Percentiles rank a stretch among this genome's conserved stretches.
Evolutionary conservation across 768 basidiomycete species (phyloP).

Genomic region (Leucosporidium scottii): DNA sequence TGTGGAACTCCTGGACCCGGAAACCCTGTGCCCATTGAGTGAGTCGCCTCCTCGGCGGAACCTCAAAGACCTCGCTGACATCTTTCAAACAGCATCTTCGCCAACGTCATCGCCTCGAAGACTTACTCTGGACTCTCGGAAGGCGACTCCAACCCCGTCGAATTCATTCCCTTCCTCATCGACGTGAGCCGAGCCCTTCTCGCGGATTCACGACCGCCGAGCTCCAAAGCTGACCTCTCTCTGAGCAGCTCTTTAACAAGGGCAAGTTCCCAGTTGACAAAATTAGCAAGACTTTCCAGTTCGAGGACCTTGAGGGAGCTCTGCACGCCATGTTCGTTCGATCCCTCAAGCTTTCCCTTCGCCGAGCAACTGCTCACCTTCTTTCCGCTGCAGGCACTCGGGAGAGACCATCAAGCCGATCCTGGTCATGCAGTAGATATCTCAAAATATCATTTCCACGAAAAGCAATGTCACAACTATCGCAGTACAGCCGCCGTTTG

Average conservation of each 20-base stretch:
- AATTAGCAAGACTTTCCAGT: conserved; percentile 29
- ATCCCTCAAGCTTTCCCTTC: background rate
- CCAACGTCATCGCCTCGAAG: conserved; percentile 12
- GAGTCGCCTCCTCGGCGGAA: no score
- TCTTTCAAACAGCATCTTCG: conserved; percentile 5
- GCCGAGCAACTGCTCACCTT: background rate
- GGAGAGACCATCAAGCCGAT: conserved; percentile 38
- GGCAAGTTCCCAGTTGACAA: conserved; percentile 39
- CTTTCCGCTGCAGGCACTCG: conserved; percentile 1
- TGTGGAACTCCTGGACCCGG: conserved; percentile 24
- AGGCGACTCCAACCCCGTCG: conserved; percentile 31
- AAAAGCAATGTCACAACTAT: no score
- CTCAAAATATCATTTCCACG: no score
- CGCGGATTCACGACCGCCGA: no score
- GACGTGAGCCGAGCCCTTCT: background rate
- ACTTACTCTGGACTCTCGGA: conserved; percentile 27
- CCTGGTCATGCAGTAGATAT: conserved; percentile 24
- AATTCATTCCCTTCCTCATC: conserved; percentile 33
- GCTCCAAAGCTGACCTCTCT: background rate
- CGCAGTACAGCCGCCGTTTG: no score
- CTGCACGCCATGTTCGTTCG: conserved; percentile 29
- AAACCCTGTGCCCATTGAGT: background rate
- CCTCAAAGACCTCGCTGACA: no score
- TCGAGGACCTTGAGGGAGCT: conserved; percentile 35
- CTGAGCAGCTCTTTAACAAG: conserved; percentile 22